phyloP scores from a whole-genome alignment of 176 grass and related monocot genomes.

The Juncus effusus region DNA sequence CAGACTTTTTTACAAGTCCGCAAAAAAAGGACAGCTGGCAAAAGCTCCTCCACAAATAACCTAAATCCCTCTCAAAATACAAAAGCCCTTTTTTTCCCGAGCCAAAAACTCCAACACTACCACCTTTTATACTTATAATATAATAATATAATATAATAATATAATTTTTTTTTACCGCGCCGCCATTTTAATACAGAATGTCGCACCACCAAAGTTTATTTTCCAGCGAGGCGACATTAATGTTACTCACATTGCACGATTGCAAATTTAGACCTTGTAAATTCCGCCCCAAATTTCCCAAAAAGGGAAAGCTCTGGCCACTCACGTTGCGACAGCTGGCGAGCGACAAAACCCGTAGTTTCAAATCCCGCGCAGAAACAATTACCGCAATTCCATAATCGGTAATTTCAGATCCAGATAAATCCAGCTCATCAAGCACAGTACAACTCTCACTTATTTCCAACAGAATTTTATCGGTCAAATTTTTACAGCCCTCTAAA shows the following conservation, averaged over 20 bases:
- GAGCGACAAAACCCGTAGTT: conserved; percentile 68
- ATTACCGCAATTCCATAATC: conserved; percentile 75
- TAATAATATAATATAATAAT: background rate
- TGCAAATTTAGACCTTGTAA: conserved; percentile 80
- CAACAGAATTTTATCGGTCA: conserved; percentile 70
- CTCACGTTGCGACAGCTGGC: conserved; percentile 73
- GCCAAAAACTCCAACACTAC: conserved; percentile 35
- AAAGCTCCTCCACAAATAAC: conserved; percentile 43
- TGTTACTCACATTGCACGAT: conserved; percentile 68
- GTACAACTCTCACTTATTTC: conserved; percentile 60
- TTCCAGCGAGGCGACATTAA: conserved; percentile 63
- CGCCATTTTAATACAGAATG: conserved; percentile 56
- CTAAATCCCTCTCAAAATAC: conserved; percentile 45
- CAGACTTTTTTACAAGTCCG: conserved; percentile 41
- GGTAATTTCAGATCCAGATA: conserved; percentile 69
- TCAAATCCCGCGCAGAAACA: conserved; percentile 57
- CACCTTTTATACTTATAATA: conserved; percentile 17
- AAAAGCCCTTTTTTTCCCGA: conserved; percentile 38
- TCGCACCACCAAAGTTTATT: conserved; percentile 82
- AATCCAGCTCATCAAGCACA: conserved; percentile 73
- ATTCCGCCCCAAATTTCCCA: conserved; percentile 66
- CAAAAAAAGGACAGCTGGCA: conserved; percentile 59
- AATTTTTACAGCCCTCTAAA: conserved; percentile 83
- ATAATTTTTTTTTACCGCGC: too few species aligned
- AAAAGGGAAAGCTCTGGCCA: conserved; percentile 64